Evolutionary conservation across 345 rosid genomes (phyloP).

Genomic region (Eucalyptus virginea): DNA sequence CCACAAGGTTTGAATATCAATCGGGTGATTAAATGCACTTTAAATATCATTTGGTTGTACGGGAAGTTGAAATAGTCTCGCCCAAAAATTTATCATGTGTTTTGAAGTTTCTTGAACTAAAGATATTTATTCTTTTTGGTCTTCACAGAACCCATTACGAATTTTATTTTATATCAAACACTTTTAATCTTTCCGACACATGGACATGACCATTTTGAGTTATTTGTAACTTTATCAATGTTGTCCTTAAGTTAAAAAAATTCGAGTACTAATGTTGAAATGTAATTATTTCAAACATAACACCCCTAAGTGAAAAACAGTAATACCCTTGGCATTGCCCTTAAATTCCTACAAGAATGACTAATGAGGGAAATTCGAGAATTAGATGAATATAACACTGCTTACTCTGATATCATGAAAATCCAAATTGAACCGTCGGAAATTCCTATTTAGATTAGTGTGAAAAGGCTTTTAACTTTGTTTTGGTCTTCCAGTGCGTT

Average conservation of each 20-base stretch:
- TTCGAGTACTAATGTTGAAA: background rate
- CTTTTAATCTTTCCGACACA: background rate
- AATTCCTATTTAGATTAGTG: background rate
- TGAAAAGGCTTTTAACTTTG: background rate
- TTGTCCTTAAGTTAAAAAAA: background rate
- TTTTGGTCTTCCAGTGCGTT: background rate
- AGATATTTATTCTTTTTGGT: background rate
- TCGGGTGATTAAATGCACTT: background rate
- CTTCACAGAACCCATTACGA: background rate
- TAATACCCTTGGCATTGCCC: background rate
- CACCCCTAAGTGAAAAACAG: background rate
- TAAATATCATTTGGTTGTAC: background rate
- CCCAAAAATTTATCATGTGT: background rate
- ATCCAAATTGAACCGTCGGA: rapidly evolving
- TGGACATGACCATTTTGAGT: background rate
- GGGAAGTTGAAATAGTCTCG: rapidly evolving
- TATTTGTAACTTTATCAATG: background rate
- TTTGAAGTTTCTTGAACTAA: background rate
- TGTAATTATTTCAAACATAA: background rate
- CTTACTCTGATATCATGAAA: background rate
- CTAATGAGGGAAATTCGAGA: background rate
- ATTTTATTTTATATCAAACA: background rate
- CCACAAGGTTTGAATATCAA: background rate
- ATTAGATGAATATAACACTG: background rate
- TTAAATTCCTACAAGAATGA: background rate